Evolutionary conservation across 192 early-diverging fungal species (phyloP).

Genomic region (Obelidium mucronatum): DNA sequence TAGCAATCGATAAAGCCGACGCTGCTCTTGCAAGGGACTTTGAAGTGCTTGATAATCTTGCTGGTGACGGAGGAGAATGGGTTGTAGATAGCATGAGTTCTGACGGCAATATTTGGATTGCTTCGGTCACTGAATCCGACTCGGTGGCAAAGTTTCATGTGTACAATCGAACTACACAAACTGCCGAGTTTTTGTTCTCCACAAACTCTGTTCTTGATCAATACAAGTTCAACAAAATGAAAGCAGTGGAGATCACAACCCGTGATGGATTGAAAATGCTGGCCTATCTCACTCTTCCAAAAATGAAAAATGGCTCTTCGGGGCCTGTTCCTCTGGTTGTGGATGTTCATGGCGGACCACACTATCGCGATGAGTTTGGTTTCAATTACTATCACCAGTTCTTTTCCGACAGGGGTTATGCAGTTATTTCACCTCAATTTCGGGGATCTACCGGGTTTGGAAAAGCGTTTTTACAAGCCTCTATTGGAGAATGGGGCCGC

Average conservation of each 20-base stretch:
- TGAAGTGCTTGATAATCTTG: not conserved
- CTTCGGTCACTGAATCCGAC: not conserved
- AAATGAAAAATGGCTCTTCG: conserved; percentile 23
- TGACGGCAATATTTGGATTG: not conserved
- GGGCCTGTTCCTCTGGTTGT: conserved; percentile 42
- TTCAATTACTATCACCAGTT: conserved; percentile 31
- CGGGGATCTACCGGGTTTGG: conserved; percentile 44
- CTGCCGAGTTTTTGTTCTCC: not conserved
- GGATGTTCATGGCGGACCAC: conserved; percentile 47
- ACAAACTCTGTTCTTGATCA: conserved; percentile 8
- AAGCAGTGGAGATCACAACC: conserved; percentile 44
- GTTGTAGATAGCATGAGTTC: not conserved
- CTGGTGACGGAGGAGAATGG: conserved; percentile 17
- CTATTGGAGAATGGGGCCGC: conserved; percentile 41
- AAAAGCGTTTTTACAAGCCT: conserved; percentile 38
- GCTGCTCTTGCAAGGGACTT: not conserved
- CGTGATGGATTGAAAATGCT: conserved; percentile 40
- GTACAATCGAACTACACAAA: not conserved
- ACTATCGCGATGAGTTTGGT: conserved; percentile 42
- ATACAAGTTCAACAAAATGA: conserved; percentile 37
- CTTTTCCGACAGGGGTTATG: conserved; percentile 48
- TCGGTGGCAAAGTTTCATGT: not conserved
- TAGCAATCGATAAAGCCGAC: not conserved
- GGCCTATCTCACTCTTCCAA: conserved; percentile 41
- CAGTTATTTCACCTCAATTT: conserved; percentile 48